Evolutionary conservation across 2,329 filamentous ascomycete genomes (phyloP).

Genomic region (Apiospora aurea): DNA sequence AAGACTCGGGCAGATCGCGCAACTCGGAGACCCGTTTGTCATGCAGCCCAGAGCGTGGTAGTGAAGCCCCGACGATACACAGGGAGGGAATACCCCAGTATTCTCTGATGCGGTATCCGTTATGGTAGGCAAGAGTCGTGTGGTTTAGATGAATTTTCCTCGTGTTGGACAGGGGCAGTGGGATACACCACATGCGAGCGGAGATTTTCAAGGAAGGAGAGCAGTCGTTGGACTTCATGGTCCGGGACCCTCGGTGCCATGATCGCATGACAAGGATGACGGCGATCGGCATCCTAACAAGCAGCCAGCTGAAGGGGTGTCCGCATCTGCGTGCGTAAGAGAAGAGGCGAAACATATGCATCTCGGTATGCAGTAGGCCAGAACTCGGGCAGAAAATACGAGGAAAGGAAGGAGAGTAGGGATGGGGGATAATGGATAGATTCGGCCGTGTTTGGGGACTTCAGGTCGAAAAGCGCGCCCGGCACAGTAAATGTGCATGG

Average conservation of each 20-base stretch:
- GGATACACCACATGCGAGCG: conserved; percentile 3
- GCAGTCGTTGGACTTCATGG: background rate
- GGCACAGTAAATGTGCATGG: background rate
- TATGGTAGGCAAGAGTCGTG: background rate
- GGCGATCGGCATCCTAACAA: background rate
- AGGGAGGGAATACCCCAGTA: background rate
- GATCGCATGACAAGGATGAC: background rate
- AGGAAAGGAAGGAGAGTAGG: background rate
- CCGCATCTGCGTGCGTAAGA: background rate
- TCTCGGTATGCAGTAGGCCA: background rate
- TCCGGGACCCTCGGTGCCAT: background rate
- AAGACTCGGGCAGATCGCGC: background rate
- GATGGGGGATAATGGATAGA: background rate
- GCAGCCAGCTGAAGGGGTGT: background rate
- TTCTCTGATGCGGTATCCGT: background rate
- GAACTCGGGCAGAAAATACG: background rate
- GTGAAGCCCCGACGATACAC: background rate
- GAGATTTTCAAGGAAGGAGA: no score
- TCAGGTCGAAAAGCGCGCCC: background rate
- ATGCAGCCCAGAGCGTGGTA: background rate
- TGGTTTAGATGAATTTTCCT: background rate
- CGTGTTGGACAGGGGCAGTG: background rate
- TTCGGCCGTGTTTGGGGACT: background rate
- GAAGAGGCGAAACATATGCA: background rate
- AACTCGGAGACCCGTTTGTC: background rate